Evolutionary conservation across 2,329 filamentous ascomycete genomes (phyloP), one percentile per base, ranked within the genome.

Genomic region (Sarocladiaceae sp.): DNA sequence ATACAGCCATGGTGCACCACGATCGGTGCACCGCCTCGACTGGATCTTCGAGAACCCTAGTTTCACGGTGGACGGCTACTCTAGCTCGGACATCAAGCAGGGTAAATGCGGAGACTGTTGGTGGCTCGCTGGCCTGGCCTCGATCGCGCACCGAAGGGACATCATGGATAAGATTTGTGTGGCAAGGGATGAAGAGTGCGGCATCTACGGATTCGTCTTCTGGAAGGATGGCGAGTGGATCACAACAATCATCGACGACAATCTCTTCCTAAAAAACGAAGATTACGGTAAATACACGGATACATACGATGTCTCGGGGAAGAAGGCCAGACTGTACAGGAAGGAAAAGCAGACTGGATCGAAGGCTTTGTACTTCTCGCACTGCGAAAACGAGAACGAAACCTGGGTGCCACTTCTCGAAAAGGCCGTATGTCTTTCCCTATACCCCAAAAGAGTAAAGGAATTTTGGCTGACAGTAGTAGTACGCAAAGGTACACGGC

Each of bases 201-300:
- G 83, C 5, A 82, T 86, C 2, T 87, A 87, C 52, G 83, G 83
- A 3, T 86, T 87, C 51, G 81, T 87, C 23, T 86, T 87, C 58
- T 78, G 82, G 58, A 71, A 83, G 56, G 66, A 87, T 51, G 82
- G 82, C 35, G 81, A 85, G 58, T 87, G 83, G 83, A 74, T 83
- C 39, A 78, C 80, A 19, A 80, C 79, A 32, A 79, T 88, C 34
- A 76, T 88, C 37, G 83, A 88, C 53, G 83, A 88, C 59, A 85
- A 85, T 54, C 47, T 62, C n/a, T 62, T 61, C 35, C 44, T 62
- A 18, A 51, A 20, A 4, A 40, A 54, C 18, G 51, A 48, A 13
- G 59, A 62, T 27, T 69, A 86, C 41, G 68, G 73, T 7, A 53
- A 58, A 19, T 45, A 53, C 6, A 50, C 46, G 3, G 58, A 66